Evolutionary conservation across 202 grass and related monocot genomes (phyloP).

Genomic region (Schoenoplectus triqueter): DNA sequence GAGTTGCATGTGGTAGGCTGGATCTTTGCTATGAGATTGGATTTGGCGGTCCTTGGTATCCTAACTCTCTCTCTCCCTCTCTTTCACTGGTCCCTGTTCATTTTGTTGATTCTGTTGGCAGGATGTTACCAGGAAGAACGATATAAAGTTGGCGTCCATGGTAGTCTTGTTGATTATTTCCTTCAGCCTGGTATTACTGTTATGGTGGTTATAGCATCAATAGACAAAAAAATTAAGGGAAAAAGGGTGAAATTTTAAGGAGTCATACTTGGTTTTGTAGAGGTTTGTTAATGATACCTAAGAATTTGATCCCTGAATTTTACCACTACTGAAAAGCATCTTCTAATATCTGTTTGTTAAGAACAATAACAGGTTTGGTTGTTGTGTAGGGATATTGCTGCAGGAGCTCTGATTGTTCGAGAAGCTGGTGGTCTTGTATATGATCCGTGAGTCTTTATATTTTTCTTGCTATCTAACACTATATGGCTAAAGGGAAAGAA

Average conservation of each 20-base stretch:
- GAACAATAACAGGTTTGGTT: slow-evolving; percentile 8
- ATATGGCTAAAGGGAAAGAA: background rate
- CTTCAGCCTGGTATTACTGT: background rate
- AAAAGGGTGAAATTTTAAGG: background rate
- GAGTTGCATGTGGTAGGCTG: slow-evolving; percentile 88
- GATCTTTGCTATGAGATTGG: slow-evolving; percentile 97
- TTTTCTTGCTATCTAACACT: background rate
- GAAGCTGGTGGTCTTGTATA: slow-evolving; percentile 93
- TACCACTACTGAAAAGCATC: background rate
- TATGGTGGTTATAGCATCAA: background rate
- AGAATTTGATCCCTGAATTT: background rate
- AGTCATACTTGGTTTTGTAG: slow-evolving; percentile 3
- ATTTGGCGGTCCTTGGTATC: slow-evolving; percentile 93
- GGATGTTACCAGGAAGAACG: background rate
- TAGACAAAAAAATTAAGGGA: no score
- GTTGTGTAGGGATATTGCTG: slow-evolving; percentile 78
- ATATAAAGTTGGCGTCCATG: background rate
- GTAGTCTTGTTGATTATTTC: background rate
- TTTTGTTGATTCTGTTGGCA: background rate
- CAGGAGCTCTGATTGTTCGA: slow-evolving; percentile 84
- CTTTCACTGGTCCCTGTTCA: background rate
- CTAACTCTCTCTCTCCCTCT: background rate
- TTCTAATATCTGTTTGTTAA: background rate
- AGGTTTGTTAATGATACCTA: background rate
- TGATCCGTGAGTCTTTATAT: slow-evolving; percentile 69